These are phyloP conservation scores for Candida dubliniensis DNA, from an alignment of 1,139 yeast genomes.

Conservation along the genomic window DNA sequence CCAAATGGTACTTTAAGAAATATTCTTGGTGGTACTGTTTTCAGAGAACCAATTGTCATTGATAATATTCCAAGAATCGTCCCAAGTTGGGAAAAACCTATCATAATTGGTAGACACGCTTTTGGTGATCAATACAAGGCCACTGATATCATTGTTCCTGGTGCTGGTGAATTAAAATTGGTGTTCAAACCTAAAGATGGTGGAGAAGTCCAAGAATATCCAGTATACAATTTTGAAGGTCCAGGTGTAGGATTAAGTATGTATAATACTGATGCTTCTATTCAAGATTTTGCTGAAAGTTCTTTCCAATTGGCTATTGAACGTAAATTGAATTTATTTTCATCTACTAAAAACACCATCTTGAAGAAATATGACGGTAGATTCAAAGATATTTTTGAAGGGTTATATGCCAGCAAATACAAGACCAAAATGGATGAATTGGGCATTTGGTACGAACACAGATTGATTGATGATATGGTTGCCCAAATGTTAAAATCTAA, in stretches of 20 bases:
- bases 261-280: slow-evolving; percentile 94
- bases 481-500: slow-evolving; percentile 96
- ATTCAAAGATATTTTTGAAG: slow-evolving; percentile 90
- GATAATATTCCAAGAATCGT: slow-evolving; percentile 85
- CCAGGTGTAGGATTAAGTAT: slow-evolving; percentile 89
- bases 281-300: slow-evolving; percentile 85
- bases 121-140: slow-evolving; percentile 97
- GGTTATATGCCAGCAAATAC: slow-evolving; percentile 70
- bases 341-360: slow-evolving; percentile 92
- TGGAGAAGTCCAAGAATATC: slow-evolving; percentile 49
- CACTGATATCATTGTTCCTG: slow-evolving; percentile 76
- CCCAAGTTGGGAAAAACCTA: slow-evolving; percentile 93
- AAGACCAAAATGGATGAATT: slow-evolving; percentile 66
- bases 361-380: slow-evolving; percentile 91
- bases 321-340: slow-evolving; percentile 74
- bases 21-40: slow-evolving; percentile 92
- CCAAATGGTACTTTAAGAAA: slow-evolving; percentile 97
- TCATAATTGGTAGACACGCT: slow-evolving; percentile 95
- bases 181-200: slow-evolving; percentile 80
- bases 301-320: slow-evolving; percentile 86
- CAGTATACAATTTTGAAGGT: slow-evolving; percentile 71
- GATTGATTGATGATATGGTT: slow-evolving; percentile 96
- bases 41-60: slow-evolving; percentile 94
- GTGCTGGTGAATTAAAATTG: slow-evolving; percentile 76
- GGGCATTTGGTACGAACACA: slow-evolving; percentile 94